Base-by-base conservation (phyloP, 768 basidiomycete genomes). In the Mrakia frigida region DNA sequence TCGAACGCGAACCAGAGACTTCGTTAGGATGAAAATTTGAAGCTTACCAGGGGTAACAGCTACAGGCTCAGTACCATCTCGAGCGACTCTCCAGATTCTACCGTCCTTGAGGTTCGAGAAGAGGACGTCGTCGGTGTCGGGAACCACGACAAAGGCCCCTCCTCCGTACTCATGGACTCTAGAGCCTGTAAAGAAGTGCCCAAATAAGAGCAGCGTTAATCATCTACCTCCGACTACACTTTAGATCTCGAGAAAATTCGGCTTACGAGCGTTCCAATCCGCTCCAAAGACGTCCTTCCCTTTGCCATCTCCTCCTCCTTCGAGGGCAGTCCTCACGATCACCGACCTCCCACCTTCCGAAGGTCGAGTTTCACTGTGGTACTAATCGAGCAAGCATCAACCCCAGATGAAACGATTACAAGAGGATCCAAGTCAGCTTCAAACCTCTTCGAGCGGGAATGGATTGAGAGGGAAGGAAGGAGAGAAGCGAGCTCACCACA, bases 121-220 rank as follows among this genome's bases (percentile, higher is more conserved):
- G 82, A 89, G 89, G 11, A 87, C 82, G 56, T 84, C 84, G 75
- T 87, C 82, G 13, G 75, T 46, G 41, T 72, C 70, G 3, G 33
- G 21, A 0, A 71, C 46, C 0, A 88, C 88, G 28, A 87, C 85
- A 1, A 88, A 88, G 1, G 89, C 84, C 2, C 86, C 88, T 18
- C 91, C 91, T 0, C 91, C 91, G 72, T 91, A 91, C 81, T 91
- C 91, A 35, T 91, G 87, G 3, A 91, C 90, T 23, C 85, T 81
- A 0, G 79, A 73, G 4, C 80, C 75, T 76, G 70, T 25, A 14
- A 56, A 35, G 6, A 10, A 11, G 25, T 33, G 18, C 25, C n/a
- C 21, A 14, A 53, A 35, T 37, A 33, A 35, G 16, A 31, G 21
- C n/a, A 0, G 65, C 43, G 41, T 23, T 1, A 28, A 52, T 2